phyloP scores from a whole-genome alignment of 164 flowering plant genomes.

The Stephania cephalantha region DNA sequence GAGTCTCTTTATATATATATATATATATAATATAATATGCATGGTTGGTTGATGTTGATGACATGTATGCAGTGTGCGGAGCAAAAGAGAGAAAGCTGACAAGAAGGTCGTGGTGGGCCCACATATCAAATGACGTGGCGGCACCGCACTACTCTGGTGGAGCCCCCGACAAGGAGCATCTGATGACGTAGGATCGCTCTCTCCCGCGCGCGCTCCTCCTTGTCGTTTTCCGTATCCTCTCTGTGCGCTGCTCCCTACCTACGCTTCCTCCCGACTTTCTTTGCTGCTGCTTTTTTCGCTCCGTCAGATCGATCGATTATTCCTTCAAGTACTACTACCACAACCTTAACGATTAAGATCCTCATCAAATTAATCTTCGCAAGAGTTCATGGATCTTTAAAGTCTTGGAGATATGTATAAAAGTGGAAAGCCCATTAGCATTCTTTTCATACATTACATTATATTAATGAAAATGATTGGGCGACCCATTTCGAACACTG shows the following conservation, averaged over 20 bases:
- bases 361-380: too few species aligned
- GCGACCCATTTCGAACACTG: too few species aligned
- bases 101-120: neutral
- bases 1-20: neutral
- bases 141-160: neutral
- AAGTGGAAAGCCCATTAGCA: too few species aligned
- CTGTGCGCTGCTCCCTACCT: neutral
- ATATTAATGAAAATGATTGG: too few species aligned
- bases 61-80: too few species aligned
- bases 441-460: too few species aligned
- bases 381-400: too few species aligned
- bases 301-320: neutral
- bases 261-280: neutral
- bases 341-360: too few species aligned
- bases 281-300: neutral
- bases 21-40: too few species aligned
- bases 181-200: neutral
- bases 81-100: neutral
- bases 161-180: neutral
- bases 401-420: too few species aligned
- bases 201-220: neutral
- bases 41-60: too few species aligned
- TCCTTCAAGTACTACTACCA: too few species aligned
- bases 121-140: neutral
- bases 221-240: neutral